Evolutionary conservation across 2,329 filamentous ascomycete genomes (phyloP).

Genomic region (Colletotrichum horii): DNA sequence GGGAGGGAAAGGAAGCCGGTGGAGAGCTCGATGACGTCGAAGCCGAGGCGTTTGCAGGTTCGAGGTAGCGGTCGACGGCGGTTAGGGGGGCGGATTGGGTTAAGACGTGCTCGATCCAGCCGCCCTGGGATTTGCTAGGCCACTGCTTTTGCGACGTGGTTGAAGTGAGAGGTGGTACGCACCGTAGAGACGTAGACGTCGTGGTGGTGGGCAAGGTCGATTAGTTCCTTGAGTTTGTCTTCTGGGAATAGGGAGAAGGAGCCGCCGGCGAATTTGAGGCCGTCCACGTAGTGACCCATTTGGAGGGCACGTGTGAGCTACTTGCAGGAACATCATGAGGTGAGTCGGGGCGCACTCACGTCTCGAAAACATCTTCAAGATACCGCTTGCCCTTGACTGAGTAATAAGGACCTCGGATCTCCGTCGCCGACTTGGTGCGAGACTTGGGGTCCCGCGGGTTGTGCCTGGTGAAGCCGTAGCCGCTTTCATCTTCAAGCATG

Average conservation of each 20-base stretch:
- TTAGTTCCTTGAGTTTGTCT: not conserved
- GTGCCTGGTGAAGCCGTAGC: constrained; percentile 55
- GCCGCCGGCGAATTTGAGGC: constrained; percentile 59
- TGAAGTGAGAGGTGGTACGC: constrained; percentile 12
- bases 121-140: constrained; percentile 40
- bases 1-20: constrained; percentile 60
- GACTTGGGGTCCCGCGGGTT: constrained; percentile 55
- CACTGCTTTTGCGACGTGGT: no score
- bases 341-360: constrained; percentile 34
- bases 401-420: constrained; percentile 62
- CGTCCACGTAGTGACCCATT: constrained; percentile 59
- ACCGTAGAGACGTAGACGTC: constrained; percentile 59
- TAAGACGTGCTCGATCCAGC: constrained; percentile 59
- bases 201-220: not conserved
- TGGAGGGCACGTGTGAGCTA: constrained; percentile 25
- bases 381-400: constrained; percentile 58
- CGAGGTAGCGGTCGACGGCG: constrained; percentile 56
- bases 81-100: constrained; percentile 47
- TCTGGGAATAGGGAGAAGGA: constrained; percentile 55
- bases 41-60: constrained; percentile 57
- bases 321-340: not conserved
- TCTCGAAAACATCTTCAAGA: constrained; percentile 57
- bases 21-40: constrained; percentile 60
- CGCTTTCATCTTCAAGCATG: constrained; percentile 53
- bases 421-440: constrained; percentile 53